Evolutionary conservation across 1,284 basidiomycete genomes (phyloP).

Genomic region (Coniferiporia weirii): DNA sequence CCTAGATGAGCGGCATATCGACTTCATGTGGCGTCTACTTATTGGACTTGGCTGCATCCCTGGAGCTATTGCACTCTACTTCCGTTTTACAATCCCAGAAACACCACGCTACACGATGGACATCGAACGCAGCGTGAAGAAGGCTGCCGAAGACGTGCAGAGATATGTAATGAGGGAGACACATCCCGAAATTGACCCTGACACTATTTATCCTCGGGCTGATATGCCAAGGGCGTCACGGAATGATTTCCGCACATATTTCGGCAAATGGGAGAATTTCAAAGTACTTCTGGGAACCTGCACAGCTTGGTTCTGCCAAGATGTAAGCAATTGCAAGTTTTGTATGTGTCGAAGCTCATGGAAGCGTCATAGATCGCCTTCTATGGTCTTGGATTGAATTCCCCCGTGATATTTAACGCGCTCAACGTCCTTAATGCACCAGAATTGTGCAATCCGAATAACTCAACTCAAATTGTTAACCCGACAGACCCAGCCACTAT

Average conservation of each 20-base stretch:
- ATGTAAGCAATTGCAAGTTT: slow-evolving; percentile 35
- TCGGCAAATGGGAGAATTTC: slow-evolving; percentile 56
- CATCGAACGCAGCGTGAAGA: slow-evolving; percentile 50
- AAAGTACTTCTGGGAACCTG: slow-evolving; percentile 61
- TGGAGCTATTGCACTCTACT: slow-evolving; percentile 47
- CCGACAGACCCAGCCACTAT: not conserved
- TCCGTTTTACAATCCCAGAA: slow-evolving; percentile 53
- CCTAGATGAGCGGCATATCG: slow-evolving; percentile 30
- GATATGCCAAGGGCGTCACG: slow-evolving; percentile 60
- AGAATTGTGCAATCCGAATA: slow-evolving; percentile 31
- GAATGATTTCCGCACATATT: slow-evolving; percentile 60
- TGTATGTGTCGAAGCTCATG: not conserved
- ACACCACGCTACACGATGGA: slow-evolving; percentile 70
- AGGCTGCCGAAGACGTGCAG: slow-evolving; percentile 64
- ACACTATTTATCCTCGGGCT: slow-evolving; percentile 51
- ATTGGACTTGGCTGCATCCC: slow-evolving; percentile 51
- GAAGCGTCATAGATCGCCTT: slow-evolving; percentile 44
- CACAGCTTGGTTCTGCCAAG: slow-evolving; percentile 76
- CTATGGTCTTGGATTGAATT: slow-evolving; percentile 60
- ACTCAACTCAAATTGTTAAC: not conserved
- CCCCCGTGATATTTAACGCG: slow-evolving; percentile 37
- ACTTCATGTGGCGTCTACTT: slow-evolving; percentile 34
- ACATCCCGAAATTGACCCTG: slow-evolving; percentile 48
- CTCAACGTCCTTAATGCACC: slow-evolving; percentile 22
- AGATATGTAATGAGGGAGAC: slow-evolving; percentile 50